Base-by-base conservation (phyloP, 805 yeast species). In the Yarrowia sp. region DNA sequence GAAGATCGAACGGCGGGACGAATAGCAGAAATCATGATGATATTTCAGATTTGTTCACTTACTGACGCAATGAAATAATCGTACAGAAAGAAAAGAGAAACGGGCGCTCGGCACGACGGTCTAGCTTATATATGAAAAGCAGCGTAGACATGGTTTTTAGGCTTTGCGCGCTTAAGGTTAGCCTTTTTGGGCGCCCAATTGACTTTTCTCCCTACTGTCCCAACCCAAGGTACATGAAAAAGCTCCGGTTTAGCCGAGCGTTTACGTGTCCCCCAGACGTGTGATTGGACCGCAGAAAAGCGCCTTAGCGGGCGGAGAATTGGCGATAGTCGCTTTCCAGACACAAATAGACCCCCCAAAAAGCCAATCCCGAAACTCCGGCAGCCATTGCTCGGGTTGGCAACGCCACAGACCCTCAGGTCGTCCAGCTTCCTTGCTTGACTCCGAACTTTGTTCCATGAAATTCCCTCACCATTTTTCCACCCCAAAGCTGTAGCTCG, bases 1-100 rank as follows among this genome's bases (percentile, higher is more conserved):
- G 61, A 27, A 29, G 61, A 55, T 55, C 61, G 61, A 38, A 55
- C 47, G 61, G 61, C 61, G 38, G 61, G 61, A 38, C 61, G 46
- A 39, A 55, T 55, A 55, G 46, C 47, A 31, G 61, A 55, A 39
- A 55, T 55, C 61, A 55, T 55, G 46, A 27, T 55, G 61, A 51
- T 51, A 51, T 51, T 51, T 51, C 58, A 51, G 58, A 51, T 51
- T 51, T 51, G 58, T 51, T 51, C 58, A 51, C 35, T 22, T 33
- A 51, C 58, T 51, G 58, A 51, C 58, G 58, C 58, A 51, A 51
- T 51, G 58, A 51, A 51, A 51, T 51, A 10, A 51, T 51, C 58
- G 58, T 51, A 51, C 58, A 35, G 58, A 51, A 35, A 35, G 58
- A 35, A 19, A 49, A 49, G 35, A 22, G 36, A 47, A 51, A 33